A percentile compares a stretch with the other conserved stretches of the same genome.
Conservation (phyloP, 1,139 yeast genomes). For the Geotrichum candidum region DNA sequence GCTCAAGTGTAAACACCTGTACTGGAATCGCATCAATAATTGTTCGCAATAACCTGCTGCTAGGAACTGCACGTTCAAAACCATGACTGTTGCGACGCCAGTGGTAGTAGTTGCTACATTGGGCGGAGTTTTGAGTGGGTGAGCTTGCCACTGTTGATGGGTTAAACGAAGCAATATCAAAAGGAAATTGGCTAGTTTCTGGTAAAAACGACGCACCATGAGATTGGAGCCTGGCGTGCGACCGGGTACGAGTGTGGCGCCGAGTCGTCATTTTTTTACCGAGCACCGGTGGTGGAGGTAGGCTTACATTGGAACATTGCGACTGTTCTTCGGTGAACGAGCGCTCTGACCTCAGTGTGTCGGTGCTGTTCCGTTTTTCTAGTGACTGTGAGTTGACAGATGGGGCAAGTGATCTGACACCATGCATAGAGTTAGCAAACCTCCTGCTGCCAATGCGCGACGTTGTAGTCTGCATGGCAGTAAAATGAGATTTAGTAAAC, state of each 20-base stretch:
- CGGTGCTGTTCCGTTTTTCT: conserved; percentile 10
- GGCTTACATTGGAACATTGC: neutral
- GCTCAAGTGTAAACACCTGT: conserved; percentile 35
- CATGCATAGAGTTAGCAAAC: conserved; percentile 1
- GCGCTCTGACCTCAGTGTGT: conserved; percentile 1
- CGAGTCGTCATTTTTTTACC: neutral
- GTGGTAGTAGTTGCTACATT: conserved; percentile 13
- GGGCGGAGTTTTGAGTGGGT: neutral
- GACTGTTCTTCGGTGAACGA: neutral
- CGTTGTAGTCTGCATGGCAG: neutral
- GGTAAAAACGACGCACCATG: conserved; percentile 23
- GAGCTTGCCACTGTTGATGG: neutral
- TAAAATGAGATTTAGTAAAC: conserved; percentile 4
- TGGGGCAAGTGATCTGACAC: conserved; percentile 2
- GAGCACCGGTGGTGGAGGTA: neutral
- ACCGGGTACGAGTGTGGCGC: conserved; percentile 3
- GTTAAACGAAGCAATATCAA: neutral
- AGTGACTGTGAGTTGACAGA: conserved; percentile 1
- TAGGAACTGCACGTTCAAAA: conserved; percentile 20
- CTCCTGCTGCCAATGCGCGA: conserved; percentile 2
- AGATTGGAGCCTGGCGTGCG: conserved; percentile 18
- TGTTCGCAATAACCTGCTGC: conserved; percentile 29
- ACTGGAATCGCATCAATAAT: conserved; percentile 36
- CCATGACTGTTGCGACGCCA: conserved; percentile 16
- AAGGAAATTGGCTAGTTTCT: conserved; percentile 19